A percentile compares a stretch with the other conserved stretches of the same genome.
Evolutionary conservation across 768 basidiomycete genomes (phyloP).

Genomic region (Auriscalpium vulgare): DNA sequence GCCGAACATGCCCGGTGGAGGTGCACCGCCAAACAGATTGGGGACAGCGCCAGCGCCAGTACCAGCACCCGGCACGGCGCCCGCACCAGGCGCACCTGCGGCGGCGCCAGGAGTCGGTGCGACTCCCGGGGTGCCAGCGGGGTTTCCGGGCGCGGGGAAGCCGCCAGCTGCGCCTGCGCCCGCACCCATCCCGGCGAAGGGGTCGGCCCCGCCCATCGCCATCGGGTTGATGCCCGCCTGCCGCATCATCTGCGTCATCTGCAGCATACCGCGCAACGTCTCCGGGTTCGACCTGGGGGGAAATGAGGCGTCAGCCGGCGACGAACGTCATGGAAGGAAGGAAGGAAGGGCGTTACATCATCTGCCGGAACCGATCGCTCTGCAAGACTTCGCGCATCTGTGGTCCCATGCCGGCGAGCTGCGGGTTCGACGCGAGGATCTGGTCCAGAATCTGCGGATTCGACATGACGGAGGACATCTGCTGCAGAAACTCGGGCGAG

Average conservation of each 20-base stretch:
- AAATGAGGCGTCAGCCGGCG: background rate
- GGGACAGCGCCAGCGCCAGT: conserved; percentile 20
- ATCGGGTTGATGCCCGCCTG: conserved; percentile 28
- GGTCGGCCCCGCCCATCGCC: conserved; percentile 16
- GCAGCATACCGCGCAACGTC: conserved; percentile 63
- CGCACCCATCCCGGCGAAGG: background rate
- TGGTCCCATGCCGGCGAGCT: conserved; percentile 66
- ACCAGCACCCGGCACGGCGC: background rate
- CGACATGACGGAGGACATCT: conserved; percentile 82
- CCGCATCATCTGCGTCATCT: conserved; percentile 55
- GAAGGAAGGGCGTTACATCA: conserved; percentile 46
- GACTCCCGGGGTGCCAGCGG: conserved; percentile 23
- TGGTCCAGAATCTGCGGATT: conserved; percentile 88
- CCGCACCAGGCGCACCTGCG: conserved; percentile 11
- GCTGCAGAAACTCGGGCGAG: conserved; percentile 74
- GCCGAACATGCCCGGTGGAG: background rate
- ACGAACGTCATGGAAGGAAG: conserved; percentile 1
- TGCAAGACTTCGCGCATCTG: conserved; percentile 75
- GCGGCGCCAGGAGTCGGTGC: conserved; percentile 16
- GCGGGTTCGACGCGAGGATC: conserved; percentile 75
- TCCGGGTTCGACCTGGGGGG: conserved; percentile 63
- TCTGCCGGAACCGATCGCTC: conserved; percentile 63
- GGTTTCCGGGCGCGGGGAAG: conserved; percentile 59
- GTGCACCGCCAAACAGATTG: conserved; percentile 8
- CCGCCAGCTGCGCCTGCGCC: conserved; percentile 18